Base-by-base conservation (phyloP, 306 rosid species). In the Inga laurina region DNA sequence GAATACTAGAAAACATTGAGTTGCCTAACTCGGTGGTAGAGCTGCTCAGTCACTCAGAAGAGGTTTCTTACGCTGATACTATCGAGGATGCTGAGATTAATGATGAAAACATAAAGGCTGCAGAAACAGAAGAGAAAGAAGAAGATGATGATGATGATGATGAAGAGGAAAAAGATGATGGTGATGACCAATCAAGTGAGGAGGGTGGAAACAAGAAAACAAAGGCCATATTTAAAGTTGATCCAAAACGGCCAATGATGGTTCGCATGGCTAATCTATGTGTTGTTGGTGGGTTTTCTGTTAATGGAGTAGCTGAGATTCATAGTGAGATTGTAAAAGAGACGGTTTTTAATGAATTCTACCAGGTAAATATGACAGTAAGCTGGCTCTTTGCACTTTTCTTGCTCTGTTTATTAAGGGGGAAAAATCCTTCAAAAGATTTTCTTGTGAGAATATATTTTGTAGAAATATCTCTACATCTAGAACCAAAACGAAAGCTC, bases 231-330 rank as follows among this genome's bases (percentile, higher is more conserved):
- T 88, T 88, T 64, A 56, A 83, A 49, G 84, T 92, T 78, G 78
- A 83, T 66, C 93, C 89, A 22, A 90, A 91, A 82, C 90, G 57
- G 74, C 93, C 97, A 37, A 89, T 59, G 92, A 72, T 88, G 89
- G 99, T 93, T 81, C 97, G 92, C 73, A 95, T 95, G 99, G 99
- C 99, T 82, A 95, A 95, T 79, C 94, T 95, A 56, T 92, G 92
- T 82, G 96, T 92, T 83, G 98, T 76, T 80, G 99, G 99, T 77
- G 99, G 99, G 64, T 91, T 91, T 89, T 92, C 98, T 66, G 98
- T 95, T 67, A 95, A 95, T 76, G 99, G 99, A 22, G 99, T 95
- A 41, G 99, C 99, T 35, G 94, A 89, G 87, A 95, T 95, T 87
- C 99, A 95, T 80, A 95, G 92, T 77, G 86, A 95, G 87, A 95